phyloP scores from a whole-genome alignment of 441 rosid genomes.

The Gossypium davidsonii region DNA sequence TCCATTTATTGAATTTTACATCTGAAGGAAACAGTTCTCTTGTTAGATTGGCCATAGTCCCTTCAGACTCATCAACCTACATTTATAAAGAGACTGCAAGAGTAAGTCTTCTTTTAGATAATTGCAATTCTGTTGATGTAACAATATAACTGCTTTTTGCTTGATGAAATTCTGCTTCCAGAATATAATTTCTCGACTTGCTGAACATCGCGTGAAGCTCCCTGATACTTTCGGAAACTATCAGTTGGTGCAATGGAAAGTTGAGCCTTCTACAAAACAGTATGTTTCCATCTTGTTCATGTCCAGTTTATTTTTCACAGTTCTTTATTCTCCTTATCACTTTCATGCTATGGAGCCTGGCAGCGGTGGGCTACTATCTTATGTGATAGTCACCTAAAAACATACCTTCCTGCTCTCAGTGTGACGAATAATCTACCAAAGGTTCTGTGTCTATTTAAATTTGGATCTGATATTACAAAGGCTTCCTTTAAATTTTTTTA shows the following conservation, averaged over 20 bases:
- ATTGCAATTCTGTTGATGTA: background rate
- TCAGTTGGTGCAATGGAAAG: slow-evolving; percentile 51
- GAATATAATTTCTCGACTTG: slow-evolving; percentile 58
- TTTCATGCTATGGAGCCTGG: background rate
- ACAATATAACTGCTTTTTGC: slow-evolving; percentile 9
- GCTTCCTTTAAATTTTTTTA: background rate
- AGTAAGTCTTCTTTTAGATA: slow-evolving; percentile 30
- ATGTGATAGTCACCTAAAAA: background rate
- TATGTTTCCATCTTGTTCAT: slow-evolving; percentile 15
- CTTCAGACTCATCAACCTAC: slow-evolving; percentile 38
- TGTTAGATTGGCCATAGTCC: slow-evolving; percentile 47
- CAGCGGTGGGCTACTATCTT: background rate
- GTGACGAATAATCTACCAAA: background rate
- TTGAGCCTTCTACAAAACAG: slow-evolving; percentile 45
- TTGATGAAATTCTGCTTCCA: slow-evolving; percentile 26
- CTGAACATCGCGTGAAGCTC: slow-evolving; percentile 56
- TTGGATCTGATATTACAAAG: background rate
- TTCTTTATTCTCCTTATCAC: background rate
- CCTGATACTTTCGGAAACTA: slow-evolving; percentile 64
- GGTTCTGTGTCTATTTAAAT: background rate
- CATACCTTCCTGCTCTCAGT: background rate
- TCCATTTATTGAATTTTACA: slow-evolving; percentile 43
- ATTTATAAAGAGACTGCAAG: slow-evolving; percentile 59
- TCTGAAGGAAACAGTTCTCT: slow-evolving; percentile 53
- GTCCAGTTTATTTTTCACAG: background rate